phyloP scores from a whole-genome alignment of 176 grass and related monocot species.

The Urochloa ruziziensis region DNA sequence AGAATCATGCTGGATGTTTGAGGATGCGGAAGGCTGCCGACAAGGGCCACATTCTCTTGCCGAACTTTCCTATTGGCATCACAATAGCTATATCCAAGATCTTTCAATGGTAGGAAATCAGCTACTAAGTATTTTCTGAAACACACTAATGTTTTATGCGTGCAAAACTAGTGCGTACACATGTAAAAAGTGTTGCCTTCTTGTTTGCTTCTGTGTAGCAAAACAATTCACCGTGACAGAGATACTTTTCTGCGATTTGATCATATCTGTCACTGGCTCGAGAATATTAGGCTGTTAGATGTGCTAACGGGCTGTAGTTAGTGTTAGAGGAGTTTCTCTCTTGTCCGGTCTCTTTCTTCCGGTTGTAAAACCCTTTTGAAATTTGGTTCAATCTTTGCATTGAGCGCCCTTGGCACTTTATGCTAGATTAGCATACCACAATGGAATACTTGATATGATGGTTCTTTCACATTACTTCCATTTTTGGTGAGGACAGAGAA shows the following conservation, averaged over 20 bases:
- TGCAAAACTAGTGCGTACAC: constrained; percentile 5
- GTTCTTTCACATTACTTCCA: constrained; percentile 11
- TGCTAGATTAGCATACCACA: constrained; percentile 7
- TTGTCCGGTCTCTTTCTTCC: background rate
- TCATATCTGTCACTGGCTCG: background rate
- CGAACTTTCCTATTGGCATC: constrained; percentile 95
- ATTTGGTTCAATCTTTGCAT: background rate
- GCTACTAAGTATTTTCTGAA: constrained; percentile 6
- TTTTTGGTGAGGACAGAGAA: constrained; percentile 1
- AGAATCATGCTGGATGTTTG: constrained; percentile 94
- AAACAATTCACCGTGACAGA: background rate
- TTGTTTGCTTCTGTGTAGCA: constrained; percentile 20
- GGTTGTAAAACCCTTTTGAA: background rate
- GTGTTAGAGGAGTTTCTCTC: background rate
- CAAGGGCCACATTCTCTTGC: constrained; percentile 90
- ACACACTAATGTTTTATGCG: background rate
- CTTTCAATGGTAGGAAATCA: constrained; percentile 77
- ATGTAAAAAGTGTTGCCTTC: background rate
- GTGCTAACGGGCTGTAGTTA: background rate
- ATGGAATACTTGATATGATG: constrained; percentile 7
- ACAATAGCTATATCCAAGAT: constrained; percentile 87
- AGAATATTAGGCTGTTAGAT: constrained; percentile 21
- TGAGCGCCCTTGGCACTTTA: background rate
- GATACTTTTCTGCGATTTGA: background rate
- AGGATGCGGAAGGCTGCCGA: constrained; percentile 66